Conservation (phyloP, 345 rosid genomes). For the Lepidium sativum region DNA sequence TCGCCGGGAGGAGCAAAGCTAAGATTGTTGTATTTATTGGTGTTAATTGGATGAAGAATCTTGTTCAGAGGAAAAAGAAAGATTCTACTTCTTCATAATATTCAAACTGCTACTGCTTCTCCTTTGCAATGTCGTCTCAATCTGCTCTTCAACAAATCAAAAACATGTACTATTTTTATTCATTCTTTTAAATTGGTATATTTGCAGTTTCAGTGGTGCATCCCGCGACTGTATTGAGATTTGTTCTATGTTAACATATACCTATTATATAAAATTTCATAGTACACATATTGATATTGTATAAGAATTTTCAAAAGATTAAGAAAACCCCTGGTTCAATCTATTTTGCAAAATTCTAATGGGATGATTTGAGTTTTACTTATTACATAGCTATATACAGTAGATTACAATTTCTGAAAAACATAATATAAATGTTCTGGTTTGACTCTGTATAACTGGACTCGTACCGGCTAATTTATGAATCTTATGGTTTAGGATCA, state of each 20-base stretch:
- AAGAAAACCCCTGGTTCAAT: too few species aligned
- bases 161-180: not conserved
- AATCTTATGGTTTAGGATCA: too few species aligned
- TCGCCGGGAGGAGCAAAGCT: conserved; percentile 31
- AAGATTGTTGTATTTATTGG: conserved; percentile 34
- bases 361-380: too few species aligned
- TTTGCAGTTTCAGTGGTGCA: conserved; percentile 6
- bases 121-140: not conserved
- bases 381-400: too few species aligned
- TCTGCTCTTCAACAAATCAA: not conserved
- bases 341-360: too few species aligned
- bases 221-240: not conserved
- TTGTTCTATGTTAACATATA: not conserved
- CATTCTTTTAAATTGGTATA: not conserved
- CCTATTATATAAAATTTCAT: not conserved
- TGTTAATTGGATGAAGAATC: conserved; percentile 58
- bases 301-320: too few species aligned
- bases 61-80: conserved; percentile 39
- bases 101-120: not conserved
- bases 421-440: too few species aligned
- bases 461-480: too few species aligned
- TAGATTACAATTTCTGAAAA: too few species aligned
- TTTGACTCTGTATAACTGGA: too few species aligned
- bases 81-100: conserved; percentile 10
- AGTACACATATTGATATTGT: too few species aligned